phyloP scores from a whole-genome alignment of 139 green algal species.

The Chlamydomonas urium region DNA sequence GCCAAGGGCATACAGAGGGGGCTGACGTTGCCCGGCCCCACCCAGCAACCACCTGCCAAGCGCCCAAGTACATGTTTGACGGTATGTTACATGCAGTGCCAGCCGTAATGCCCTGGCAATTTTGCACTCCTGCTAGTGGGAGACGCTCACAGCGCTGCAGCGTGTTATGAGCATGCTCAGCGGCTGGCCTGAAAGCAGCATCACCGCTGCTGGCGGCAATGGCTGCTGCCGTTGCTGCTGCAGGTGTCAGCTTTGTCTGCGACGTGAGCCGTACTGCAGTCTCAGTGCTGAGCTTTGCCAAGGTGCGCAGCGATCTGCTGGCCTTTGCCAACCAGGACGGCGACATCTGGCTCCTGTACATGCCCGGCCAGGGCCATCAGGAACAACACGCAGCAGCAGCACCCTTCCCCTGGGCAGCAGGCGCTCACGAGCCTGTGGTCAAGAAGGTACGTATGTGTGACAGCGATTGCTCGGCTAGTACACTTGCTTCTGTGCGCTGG shows the following conservation, averaged over 20 bases:
- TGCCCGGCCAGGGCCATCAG: no score
- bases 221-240: no score
- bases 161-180: no score
- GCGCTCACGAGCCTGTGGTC: no score
- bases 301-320: slow-evolving; percentile 12
- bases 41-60: not conserved
- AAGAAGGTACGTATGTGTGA: no score
- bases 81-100: not conserved
- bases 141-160: no score
- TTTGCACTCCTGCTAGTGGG: not conserved
- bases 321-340: slow-evolving; percentile 15
- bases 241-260: slow-evolving; percentile 2
- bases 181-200: no score
- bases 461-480: no score
- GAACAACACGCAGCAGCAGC: no score
- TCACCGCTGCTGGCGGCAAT: no score
- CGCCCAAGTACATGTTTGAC: not conserved
- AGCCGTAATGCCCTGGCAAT: not conserved
- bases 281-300: slow-evolving; percentile 4
- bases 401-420: no score
- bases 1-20: not conserved
- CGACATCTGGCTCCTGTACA: slow-evolving; percentile 1
- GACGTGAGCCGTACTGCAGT: not conserved
- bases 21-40: not conserved
- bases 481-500: no score